Base-by-base conservation (phyloP, 1,284 basidiomycete species). In the Sporisorium exsertum region DNA sequence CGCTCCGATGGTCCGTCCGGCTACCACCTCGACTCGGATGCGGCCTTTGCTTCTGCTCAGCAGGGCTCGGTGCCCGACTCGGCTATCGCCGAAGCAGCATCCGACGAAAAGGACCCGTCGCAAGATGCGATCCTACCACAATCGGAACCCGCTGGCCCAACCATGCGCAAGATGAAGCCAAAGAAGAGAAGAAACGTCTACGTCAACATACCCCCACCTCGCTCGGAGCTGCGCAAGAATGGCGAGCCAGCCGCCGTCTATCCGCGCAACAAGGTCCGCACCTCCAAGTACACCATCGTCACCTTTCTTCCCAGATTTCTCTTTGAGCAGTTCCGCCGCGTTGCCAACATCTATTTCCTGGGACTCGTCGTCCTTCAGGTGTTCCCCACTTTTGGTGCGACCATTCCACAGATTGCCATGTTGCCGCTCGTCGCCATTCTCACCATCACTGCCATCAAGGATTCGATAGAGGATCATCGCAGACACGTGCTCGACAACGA, bases 301-400 rank as follows among this genome's bases (percentile, higher is more conserved):
- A 94, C 94, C 4, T 98, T 97, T 85, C 82, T 97, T 51, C 95
- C 95, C 7, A 69, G 80, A 40, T 83, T 82, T 61, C 78, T 79
- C 45, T 82, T 75, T 51, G 83, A 84, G 70, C 83, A 84, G 61
- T 84, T 84, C 65, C 64, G 78, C 42, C 92, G 92, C 35, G 91
- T 95, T 53, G 95, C 95, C 71, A 97, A 98, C 86, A 87, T 97
- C 56, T 98, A 95, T 87, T 97, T 97, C 87, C 87, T 97, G 43
- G 89, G 89, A 1, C 88, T 94, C 15, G 92, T 95, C 79, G 88
- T 97, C 61, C 88, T 96, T 15, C 93, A 95, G 88, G 92, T 95
- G 4, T 95, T 97, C 84, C 89, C 94, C 54, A 88, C 96, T 27
- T 98, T 98, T 84, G 95, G 94, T 50, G 93, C 95, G 0, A 91